phyloP scores from a whole-genome alignment of 768 basidiomycete genomes.

The Russula foetens region DNA sequence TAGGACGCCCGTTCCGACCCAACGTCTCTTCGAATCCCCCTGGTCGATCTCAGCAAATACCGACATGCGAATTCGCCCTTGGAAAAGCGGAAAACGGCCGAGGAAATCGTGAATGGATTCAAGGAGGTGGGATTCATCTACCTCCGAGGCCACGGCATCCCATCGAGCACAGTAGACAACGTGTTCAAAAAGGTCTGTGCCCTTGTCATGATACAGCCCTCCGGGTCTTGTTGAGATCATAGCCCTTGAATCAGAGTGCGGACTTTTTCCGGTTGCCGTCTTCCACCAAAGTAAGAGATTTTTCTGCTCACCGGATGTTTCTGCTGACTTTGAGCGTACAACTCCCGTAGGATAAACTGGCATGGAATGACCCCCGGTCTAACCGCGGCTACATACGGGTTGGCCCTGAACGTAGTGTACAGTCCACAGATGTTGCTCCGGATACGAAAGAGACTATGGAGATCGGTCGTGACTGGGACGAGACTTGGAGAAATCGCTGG shows the following conservation, averaged over 20 bases:
- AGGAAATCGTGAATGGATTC: constrained; percentile 67
- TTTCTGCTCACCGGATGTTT: not conserved
- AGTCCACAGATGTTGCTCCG: constrained; percentile 57
- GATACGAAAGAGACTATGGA: constrained; percentile 86
- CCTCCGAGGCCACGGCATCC: constrained; percentile 64
- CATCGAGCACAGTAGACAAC: constrained; percentile 43
- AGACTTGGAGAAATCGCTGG: constrained; percentile 75
- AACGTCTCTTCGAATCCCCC: constrained; percentile 48
- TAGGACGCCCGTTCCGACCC: constrained; percentile 32
- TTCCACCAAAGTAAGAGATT: constrained; percentile 44
- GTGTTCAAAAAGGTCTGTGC: constrained; percentile 55
- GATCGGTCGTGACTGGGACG: constrained; percentile 80
- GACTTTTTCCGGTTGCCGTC: constrained; percentile 64
- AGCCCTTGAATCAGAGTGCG: constrained; percentile 45
- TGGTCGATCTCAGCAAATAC: constrained; percentile 73
- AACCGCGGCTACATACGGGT: constrained; percentile 79
- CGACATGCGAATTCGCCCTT: constrained; percentile 36
- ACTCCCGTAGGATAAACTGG: constrained; percentile 42
- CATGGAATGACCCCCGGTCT: constrained; percentile 80
- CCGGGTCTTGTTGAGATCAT: not conserved
- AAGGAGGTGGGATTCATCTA: constrained; percentile 79
- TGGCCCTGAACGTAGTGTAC: constrained; percentile 77
- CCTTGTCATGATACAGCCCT: not conserved
- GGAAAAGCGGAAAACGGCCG: constrained; percentile 56
- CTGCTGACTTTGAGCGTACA: not conserved